These are phyloP conservation scores for Nicotiana noctiflora DNA, from an alignment of 257 asterid species.

Conservation along the genomic window DNA sequence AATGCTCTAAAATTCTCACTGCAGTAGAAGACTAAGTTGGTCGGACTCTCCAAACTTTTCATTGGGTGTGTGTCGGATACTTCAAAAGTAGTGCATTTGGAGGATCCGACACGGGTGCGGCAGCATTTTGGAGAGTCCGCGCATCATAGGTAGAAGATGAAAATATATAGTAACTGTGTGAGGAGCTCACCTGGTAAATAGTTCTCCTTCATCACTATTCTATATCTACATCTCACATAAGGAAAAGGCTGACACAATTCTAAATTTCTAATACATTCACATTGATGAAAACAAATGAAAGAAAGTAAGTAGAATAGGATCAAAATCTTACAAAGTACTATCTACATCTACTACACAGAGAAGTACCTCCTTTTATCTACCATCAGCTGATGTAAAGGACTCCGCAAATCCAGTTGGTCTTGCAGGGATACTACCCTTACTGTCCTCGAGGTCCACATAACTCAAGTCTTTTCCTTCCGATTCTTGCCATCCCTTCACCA, in stretches of 20 bases:
- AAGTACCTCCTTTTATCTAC: constrained; percentile 35
- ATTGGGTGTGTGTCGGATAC: no score
- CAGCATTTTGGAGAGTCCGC: no score
- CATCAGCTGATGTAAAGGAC: constrained; percentile 82
- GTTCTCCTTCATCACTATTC: neutral
- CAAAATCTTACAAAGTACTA: constrained; percentile 1
- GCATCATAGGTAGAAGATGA: neutral
- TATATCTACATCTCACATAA: constrained; percentile 14
- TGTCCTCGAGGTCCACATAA: constrained; percentile 60
- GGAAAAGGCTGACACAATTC: constrained; percentile 1
- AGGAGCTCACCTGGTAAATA: neutral
- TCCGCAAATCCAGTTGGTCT: constrained; percentile 89
- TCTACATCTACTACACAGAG: constrained; percentile 7
- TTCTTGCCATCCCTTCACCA: constrained; percentile 94
- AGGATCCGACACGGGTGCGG: no score
- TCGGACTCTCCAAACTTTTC: no score
- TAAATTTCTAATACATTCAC: constrained; percentile 1
- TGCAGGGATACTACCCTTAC: constrained; percentile 82
- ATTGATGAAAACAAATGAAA: neutral
- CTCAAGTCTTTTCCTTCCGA: constrained; percentile 61
- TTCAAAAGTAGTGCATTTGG: no score
- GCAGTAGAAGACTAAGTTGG: neutral
- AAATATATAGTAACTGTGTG: neutral
- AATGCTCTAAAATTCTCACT: neutral
- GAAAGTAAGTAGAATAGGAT: neutral